phyloP scores from a whole-genome alignment of 805 yeast genomes.

The Saturnispora serradocipensis region DNA sequence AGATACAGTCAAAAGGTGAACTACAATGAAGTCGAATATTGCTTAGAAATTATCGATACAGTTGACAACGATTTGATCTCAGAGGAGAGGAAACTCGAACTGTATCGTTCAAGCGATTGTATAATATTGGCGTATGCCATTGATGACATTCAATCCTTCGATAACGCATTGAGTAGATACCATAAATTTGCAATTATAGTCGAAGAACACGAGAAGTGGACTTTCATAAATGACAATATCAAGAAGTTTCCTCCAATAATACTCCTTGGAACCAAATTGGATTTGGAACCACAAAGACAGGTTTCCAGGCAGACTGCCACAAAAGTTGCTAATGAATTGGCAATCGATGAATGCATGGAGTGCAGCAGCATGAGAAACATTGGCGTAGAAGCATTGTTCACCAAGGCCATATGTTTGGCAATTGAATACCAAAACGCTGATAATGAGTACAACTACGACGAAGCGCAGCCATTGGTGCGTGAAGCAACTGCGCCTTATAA shows the following conservation, averaged over 20 bases:
- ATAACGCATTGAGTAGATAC: conserved; percentile 10
- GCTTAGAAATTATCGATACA: conserved; percentile 61
- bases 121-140: conserved; percentile 42
- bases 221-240: neutral
- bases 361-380: conserved; percentile 76
- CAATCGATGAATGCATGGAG: conserved; percentile 40
- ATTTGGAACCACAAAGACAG: conserved; percentile 66
- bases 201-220: conserved; percentile 4
- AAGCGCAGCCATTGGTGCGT: neutral
- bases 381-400: conserved; percentile 74
- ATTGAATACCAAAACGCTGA: conserved; percentile 8
- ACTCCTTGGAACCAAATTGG: conserved; percentile 74
- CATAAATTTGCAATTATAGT: conserved; percentile 29
- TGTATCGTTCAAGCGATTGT: conserved; percentile 34
- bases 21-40: conserved; percentile 31
- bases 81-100: conserved; percentile 10
- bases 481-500: neutral
- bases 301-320: conserved; percentile 40
- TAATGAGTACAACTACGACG: conserved; percentile 6
- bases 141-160: conserved; percentile 25
- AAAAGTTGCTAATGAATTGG: conserved; percentile 18
- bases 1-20: conserved; percentile 16
- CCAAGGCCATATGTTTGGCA: conserved; percentile 18
- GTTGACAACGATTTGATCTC: conserved; percentile 69
- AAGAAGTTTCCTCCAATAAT: conserved; percentile 19